A percentile compares a stretch with the other conserved stretches of the same genome.
These are phyloP conservation scores for Scenedesmus sp. DNA, from an alignment of 163 green algal genomes.

Conservation along the genomic window DNA sequence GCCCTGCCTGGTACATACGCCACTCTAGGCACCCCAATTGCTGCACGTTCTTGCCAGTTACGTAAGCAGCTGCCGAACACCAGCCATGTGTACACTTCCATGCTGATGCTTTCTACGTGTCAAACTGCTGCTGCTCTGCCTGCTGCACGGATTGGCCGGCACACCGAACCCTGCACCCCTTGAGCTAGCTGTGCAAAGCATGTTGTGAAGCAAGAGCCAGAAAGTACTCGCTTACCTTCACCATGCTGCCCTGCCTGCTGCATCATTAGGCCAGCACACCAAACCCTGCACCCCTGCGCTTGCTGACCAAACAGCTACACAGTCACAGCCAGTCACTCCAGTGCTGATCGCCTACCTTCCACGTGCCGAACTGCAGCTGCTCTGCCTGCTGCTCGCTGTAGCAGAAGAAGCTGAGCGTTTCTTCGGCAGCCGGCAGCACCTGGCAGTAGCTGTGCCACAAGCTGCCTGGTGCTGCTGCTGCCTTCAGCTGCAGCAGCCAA, in stretches of 20 bases:
- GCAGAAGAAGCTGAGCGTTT: constrained; percentile 25
- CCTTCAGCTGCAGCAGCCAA: constrained; percentile 42
- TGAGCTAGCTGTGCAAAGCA: too few species aligned
- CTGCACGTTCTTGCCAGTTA: too few species aligned
- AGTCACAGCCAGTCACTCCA: neutral
- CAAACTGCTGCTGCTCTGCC: constrained; percentile 47
- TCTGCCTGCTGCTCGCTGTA: constrained; percentile 34
- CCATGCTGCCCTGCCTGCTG: too few species aligned
- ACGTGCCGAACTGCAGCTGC: constrained; percentile 33
- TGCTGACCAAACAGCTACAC: too few species aligned
- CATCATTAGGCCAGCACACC: too few species aligned
- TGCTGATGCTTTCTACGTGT: constrained; percentile 28
- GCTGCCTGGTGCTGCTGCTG: neutral
- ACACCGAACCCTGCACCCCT: neutral
- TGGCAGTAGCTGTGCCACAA: constrained; percentile 31
- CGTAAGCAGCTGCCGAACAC: too few species aligned
- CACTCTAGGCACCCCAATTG: too few species aligned
- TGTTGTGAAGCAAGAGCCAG: too few species aligned
- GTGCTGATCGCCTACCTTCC: neutral
- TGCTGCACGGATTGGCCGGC: neutral
- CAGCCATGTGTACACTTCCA: too few species aligned
- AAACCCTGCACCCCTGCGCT: too few species aligned
- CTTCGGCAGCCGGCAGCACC: neutral
- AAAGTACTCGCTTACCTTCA: too few species aligned
- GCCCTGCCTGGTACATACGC: too few species aligned